These are phyloP conservation scores for Teratosphaeria epicoccoides DNA, from an alignment of 2,329 filamentous ascomycete genomes.

Conservation along the genomic window DNA sequence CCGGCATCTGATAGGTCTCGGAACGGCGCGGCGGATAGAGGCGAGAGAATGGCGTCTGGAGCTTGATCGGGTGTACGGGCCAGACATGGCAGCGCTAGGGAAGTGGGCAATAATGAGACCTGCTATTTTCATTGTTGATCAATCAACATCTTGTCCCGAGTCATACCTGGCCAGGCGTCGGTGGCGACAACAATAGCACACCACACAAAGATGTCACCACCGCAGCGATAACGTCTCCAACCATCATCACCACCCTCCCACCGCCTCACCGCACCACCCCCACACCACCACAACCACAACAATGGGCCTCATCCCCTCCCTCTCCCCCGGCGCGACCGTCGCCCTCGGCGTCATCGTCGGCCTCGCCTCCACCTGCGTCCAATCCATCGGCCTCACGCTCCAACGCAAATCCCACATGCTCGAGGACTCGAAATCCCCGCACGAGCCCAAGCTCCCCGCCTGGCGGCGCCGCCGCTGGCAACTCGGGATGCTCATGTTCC, in stretches of 20 bases:
- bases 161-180: neutral
- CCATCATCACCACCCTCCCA: neutral
- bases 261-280: neutral
- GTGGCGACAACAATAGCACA: neutral
- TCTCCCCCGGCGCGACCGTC: slow-evolving; percentile 27
- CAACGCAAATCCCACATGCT: slow-evolving; percentile 97
- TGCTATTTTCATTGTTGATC: neutral
- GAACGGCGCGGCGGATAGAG: too few relatives aligned
- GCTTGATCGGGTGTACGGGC: neutral
- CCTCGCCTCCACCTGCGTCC: slow-evolving; percentile 83
- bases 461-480: slow-evolving; percentile 91
- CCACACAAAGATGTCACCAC: neutral
- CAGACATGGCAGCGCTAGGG: neutral
- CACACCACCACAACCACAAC: neutral
- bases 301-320: slow-evolving; percentile 6
- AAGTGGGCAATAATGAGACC: neutral
- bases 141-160: neutral
- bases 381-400: slow-evolving; percentile 87
- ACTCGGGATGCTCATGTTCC: slow-evolving; percentile 91
- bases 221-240: neutral
- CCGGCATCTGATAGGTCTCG: too few relatives aligned
- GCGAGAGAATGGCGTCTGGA: too few relatives aligned
- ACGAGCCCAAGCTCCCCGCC: slow-evolving; percentile 71
- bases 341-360: slow-evolving; percentile 80
- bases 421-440: slow-evolving; percentile 81